Evolutionary conservation across 1,284 basidiomycete species (phyloP).

Genomic region (Xanthoconium separans): DNA sequence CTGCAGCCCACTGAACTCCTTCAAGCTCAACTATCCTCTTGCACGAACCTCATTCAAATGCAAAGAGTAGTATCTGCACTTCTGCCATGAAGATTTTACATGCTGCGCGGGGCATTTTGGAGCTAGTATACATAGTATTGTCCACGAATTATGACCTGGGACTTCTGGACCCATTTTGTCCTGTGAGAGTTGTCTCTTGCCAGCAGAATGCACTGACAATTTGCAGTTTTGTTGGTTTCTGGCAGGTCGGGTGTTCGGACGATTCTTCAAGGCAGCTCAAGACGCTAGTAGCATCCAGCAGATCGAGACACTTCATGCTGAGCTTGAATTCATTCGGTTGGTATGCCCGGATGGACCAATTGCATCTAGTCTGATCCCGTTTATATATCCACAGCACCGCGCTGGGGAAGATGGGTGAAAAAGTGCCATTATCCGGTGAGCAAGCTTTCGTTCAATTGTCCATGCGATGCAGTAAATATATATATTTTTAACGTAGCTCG

Average conservation of each 20-base stretch:
- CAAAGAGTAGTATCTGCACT: slow-evolving; percentile 54
- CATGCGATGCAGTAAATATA: neutral
- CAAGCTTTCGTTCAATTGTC: slow-evolving; percentile 1
- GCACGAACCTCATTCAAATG: slow-evolving; percentile 70
- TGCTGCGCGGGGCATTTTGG: slow-evolving; percentile 62
- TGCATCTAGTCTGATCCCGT: neutral
- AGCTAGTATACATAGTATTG: slow-evolving; percentile 63
- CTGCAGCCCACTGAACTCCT: slow-evolving; percentile 8
- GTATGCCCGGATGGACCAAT: slow-evolving; percentile 23
- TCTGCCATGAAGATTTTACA: slow-evolving; percentile 66
- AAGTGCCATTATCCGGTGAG: slow-evolving; percentile 60
- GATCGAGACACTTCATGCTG: slow-evolving; percentile 51
- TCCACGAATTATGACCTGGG: slow-evolving; percentile 58
- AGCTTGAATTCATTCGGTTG: slow-evolving; percentile 66
- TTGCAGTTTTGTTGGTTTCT: slow-evolving; percentile 69
- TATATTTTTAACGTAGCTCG: slow-evolving; percentile 39
- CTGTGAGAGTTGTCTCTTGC: slow-evolving; percentile 1
- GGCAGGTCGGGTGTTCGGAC: slow-evolving; percentile 60
- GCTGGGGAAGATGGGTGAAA: slow-evolving; percentile 59
- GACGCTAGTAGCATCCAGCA: slow-evolving; percentile 53
- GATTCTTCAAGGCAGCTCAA: slow-evolving; percentile 60
- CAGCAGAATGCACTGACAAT: neutral
- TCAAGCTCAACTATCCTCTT: slow-evolving; percentile 61
- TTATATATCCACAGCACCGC: slow-evolving; percentile 44
- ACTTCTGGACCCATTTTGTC: slow-evolving; percentile 7